Evolutionary conservation across 768 basidiomycete genomes (phyloP), one percentile per base, ranked within the genome.

Genomic region (Phaeotremella skinneri): DNA sequence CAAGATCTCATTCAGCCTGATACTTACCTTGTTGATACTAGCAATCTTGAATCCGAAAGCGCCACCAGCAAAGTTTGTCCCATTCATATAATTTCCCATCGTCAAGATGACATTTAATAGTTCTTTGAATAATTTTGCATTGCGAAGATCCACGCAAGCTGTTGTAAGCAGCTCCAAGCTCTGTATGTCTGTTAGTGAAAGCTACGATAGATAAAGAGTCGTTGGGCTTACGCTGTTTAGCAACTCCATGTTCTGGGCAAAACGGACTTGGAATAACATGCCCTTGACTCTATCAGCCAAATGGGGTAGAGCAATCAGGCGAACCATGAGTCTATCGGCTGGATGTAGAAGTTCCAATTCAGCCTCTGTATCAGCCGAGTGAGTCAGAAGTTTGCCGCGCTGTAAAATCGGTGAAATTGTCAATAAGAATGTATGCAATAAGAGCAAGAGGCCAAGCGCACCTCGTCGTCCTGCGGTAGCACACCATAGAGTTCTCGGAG

Each of bases 31-130:
- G 80, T 99, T 98, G 78, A 99, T 93, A 76, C 92, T 94, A 79
- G 90, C 91, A 52, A 98, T 85, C 69, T 89, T 85, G 83, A 99
- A 99, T 59, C 94, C 94, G 68, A 90, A 94, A 0, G 96, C 96
- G 30, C 93, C 93, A 55, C 94, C 94, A 76, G 94, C 96, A 68
- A 91, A 83, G 54, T 93, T 91, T 53, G 91, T 88, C 4, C 92
- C 91, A 73, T 99, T 99, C 87, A 98, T 92, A 76, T 91, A 99
- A 76, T 99, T 99, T 42, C 94, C 94, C 66, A 99, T 85, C 67
- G 93, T 82, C 14, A 99, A 85, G 64, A 98, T 96, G 41, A 99
- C 83, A 87, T 87, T 91, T 52, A 97, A 83, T 29, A 98, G 79
- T 73, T 93, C 87, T 68, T 91, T 91, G 81, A 99, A 96, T 41